These are phyloP conservation scores for Candida labiduridarum DNA, from an alignment of 1,139 yeast species.

Conservation along the genomic window DNA sequence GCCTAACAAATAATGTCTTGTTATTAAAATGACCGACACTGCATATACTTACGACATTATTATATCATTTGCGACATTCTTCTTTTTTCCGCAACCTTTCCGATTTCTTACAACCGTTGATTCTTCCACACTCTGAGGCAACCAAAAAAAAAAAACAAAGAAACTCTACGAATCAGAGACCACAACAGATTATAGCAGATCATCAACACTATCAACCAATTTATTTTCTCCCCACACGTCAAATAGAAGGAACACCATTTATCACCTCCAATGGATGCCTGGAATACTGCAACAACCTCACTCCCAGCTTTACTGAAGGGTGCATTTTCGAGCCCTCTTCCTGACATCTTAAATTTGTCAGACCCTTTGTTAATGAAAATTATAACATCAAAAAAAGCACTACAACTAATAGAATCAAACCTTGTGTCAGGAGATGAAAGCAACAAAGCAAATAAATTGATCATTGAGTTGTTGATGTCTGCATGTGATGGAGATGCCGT, in stretches of 20 bases:
- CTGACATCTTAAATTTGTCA: constrained; percentile 17
- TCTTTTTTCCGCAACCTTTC: background rate
- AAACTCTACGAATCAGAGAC: background rate
- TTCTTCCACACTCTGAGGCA: background rate
- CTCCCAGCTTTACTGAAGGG: constrained; percentile 9
- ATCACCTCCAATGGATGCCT: constrained; percentile 20
- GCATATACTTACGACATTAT: background rate
- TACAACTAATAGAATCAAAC: constrained; percentile 27
- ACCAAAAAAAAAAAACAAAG: background rate
- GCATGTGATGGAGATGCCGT: constrained; percentile 56
- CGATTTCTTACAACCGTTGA: background rate
- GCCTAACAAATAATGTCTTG: background rate
- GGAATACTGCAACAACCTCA: constrained; percentile 15
- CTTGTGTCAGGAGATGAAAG: constrained; percentile 8
- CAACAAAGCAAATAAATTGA: constrained; percentile 16
- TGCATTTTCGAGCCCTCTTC: constrained; percentile 7
- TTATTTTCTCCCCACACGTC: too few relatives aligned
- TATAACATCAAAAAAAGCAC: constrained; percentile 49
- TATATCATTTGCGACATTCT: background rate
- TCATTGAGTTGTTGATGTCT: constrained; percentile 44
- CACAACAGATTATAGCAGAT: background rate
- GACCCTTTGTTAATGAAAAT: constrained; percentile 47
- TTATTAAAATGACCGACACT: background rate
- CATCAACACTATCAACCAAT: background rate
- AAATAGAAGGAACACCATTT: background rate